Evolutionary conservation across 108 stramenopile genomes (phyloP).

Genomic region (Skeletonema grethae): DNA sequence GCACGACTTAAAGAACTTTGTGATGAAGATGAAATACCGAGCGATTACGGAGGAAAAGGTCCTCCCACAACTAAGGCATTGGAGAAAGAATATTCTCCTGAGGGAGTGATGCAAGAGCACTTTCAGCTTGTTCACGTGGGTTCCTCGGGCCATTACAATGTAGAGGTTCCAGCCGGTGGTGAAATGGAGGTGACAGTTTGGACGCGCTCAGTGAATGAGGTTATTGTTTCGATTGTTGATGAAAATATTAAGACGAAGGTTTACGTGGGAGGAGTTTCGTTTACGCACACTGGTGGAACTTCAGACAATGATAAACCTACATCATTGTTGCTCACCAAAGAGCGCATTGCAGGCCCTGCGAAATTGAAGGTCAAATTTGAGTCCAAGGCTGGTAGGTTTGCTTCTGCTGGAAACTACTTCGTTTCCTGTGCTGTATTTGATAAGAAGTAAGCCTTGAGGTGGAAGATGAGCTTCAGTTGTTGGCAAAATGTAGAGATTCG

Average conservation of each 20-base stretch:
- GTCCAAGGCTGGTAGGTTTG: conserved; percentile 61
- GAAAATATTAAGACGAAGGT: conserved; percentile 49
- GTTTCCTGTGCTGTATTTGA: conserved; percentile 47
- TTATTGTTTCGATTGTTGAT: conserved; percentile 62
- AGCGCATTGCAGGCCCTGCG: conserved; percentile 62
- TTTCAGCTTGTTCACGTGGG: conserved; percentile 68
- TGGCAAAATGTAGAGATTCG: neutral
- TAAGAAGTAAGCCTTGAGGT: neutral
- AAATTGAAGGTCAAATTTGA: conserved; percentile 70
- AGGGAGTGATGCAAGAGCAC: conserved; percentile 58
- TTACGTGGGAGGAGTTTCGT: conserved; percentile 16
- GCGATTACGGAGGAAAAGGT: conserved; percentile 81
- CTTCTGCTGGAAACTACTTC: conserved; percentile 60
- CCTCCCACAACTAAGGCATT: conserved; percentile 60
- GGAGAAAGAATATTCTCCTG: conserved; percentile 53
- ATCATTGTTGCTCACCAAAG: conserved; percentile 50
- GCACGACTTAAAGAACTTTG: conserved; percentile 68
- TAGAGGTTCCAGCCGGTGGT: conserved; percentile 57
- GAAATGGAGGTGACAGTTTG: conserved; percentile 64
- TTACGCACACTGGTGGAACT: conserved; percentile 40
- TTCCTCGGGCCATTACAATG: conserved; percentile 51
- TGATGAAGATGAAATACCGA: conserved; percentile 72
- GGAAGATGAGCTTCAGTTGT: neutral
- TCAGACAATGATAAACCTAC: conserved; percentile 61
- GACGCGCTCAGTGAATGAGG: conserved; percentile 72